Evolutionary conservation across 345 rosid species (phyloP).

Genomic region (Arabidopsis arenosa): DNA sequence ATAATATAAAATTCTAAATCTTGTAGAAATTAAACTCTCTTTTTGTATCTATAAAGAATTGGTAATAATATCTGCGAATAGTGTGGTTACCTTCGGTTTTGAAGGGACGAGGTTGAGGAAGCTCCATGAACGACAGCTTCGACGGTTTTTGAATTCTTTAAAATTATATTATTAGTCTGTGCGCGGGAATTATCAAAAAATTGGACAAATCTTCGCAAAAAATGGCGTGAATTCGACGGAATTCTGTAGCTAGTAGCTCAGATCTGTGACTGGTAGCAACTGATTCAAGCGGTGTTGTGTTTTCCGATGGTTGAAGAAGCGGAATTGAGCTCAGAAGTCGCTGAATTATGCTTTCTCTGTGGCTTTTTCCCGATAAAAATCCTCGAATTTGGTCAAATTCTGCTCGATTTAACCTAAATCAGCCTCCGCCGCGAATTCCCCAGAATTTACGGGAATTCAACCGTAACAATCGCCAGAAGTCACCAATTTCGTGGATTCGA

Average conservation of each 20-base stretch:
- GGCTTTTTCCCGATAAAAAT: conserved; percentile 36
- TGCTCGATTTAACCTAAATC: neutral
- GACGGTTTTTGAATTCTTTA: conserved; percentile 9
- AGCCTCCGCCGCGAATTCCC: neutral
- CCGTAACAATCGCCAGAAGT: neutral
- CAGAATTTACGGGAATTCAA: neutral
- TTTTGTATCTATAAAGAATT: neutral
- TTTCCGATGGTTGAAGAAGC: neutral
- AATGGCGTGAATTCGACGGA: neutral
- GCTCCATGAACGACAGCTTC: conserved; percentile 65
- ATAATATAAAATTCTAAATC: neutral
- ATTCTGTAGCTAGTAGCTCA: conserved; percentile 29
- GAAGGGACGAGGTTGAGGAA: conserved; percentile 75
- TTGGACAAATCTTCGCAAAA: neutral
- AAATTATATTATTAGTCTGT: neutral
- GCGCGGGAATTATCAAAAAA: conserved; percentile 22
- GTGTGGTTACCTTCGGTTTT: conserved; percentile 67
- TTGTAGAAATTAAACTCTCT: neutral
- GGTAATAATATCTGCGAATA: neutral
- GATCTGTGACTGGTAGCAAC: conserved; percentile 49
- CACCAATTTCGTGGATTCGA: conserved; percentile 26
- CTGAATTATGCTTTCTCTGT: conserved; percentile 44
- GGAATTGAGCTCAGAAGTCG: neutral
- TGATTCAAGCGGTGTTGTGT: neutral
- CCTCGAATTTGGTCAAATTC: neutral